Percentiles rank a stretch among this genome's conserved stretches.
Conservation (phyloP, 2,329 filamentous ascomycete species). For the Neofusicoccum parvum region DNA sequence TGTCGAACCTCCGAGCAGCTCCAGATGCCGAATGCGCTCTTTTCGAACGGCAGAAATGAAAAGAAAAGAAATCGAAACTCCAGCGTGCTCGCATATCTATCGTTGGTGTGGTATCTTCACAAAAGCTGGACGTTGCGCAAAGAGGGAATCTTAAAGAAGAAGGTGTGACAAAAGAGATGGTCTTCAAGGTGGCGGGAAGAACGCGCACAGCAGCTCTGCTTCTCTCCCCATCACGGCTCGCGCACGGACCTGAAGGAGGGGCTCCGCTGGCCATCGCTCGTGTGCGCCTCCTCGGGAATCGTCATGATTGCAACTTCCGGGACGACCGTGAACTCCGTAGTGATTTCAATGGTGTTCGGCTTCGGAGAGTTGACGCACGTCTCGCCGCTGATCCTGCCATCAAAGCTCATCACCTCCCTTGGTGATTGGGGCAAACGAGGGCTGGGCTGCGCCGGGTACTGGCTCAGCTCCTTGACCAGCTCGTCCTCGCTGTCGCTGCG, state of each 20-base stretch:
- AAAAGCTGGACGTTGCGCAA: background rate
- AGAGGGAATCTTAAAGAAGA: background rate
- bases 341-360: conserved; percentile 9
- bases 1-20: background rate
- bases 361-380: background rate
- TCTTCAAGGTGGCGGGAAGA: background rate
- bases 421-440: background rate
- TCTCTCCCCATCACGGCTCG: background rate
- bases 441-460: conserved; percentile 1
- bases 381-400: background rate
- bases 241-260: background rate
- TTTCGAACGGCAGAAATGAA: background rate
- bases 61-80: conserved; percentile 2
- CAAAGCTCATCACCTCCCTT: conserved; percentile 2
- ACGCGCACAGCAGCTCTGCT: background rate
- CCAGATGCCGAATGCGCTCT: background rate
- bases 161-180: background rate
- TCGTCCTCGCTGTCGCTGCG: conserved; percentile 20
- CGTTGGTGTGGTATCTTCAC: conserved; percentile 5
- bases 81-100: background rate
- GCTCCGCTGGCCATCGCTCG: background rate
- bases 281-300: background rate
- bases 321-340: conserved; percentile 11
- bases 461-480: conserved; percentile 16
- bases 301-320: background rate